Percentiles rank a stretch among this genome's conserved stretches.
Conservation (phyloP, 768 basidiomycete species). For the Ramaria sp. region DNA sequence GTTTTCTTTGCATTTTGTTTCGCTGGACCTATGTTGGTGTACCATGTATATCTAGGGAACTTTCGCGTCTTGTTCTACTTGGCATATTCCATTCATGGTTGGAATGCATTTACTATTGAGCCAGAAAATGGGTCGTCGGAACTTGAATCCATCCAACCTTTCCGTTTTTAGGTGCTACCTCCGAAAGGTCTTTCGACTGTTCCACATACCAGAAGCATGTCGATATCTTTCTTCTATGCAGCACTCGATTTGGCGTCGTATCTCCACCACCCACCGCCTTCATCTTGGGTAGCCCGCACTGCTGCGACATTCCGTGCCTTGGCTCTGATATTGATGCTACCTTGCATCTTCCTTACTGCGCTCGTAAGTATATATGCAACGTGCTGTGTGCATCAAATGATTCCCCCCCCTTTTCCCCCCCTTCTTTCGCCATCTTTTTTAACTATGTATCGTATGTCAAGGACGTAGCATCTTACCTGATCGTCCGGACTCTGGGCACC, state of each 20-base stretch:
- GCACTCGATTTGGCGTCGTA: conserved; percentile 21
- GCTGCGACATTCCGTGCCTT: conserved; percentile 57
- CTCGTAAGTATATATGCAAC: conserved; percentile 35
- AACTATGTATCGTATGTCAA: conserved; percentile 21
- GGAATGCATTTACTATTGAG: too few relatives aligned
- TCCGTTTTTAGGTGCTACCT: too few relatives aligned
- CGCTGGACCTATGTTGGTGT: not conserved
- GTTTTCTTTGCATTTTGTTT: conserved; percentile 3
- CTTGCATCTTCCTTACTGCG: conserved; percentile 50
- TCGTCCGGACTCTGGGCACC: conserved; percentile 72
- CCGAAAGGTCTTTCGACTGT: too few relatives aligned
- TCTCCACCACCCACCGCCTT: conserved; percentile 51
- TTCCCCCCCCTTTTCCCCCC: too few relatives aligned
- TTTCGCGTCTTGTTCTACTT: not conserved
- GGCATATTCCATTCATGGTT: not conserved
- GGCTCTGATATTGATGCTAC: conserved; percentile 37
- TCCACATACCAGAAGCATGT: not conserved
- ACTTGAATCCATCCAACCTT: too few relatives aligned
- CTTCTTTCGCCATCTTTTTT: too few relatives aligned
- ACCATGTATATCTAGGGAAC: conserved; percentile 4
- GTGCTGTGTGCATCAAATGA: not conserved
- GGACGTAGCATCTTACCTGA: conserved; percentile 75
- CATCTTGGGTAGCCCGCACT: conserved; percentile 56
- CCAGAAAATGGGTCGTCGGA: too few relatives aligned
- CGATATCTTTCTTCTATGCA: not conserved